Base-by-base conservation (phyloP, 208 protist genomes). In the Trypanosoma boissoni region DNA sequence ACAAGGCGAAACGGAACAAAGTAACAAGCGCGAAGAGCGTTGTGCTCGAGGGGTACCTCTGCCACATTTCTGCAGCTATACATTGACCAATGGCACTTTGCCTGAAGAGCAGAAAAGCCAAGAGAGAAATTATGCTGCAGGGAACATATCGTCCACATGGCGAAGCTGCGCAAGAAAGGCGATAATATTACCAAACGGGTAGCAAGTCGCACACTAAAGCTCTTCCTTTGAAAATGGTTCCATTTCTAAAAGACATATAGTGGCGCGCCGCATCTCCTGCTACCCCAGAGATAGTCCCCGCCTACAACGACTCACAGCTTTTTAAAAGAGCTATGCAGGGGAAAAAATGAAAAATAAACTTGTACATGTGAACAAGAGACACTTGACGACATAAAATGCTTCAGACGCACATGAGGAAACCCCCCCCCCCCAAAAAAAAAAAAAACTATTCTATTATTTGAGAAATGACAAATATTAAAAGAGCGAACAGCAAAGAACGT, bases 101-200 rank as follows among this genome's bases (percentile, higher is more conserved):
- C 64, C 1, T 46, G 39, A 9, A 70, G 24, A 3, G 43, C 21
- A 18, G 66, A 49, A 36, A 66, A 72, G 23, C 65, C 58, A 52
- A 66, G 53, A 16, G 20, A 39, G 29, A 72, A 58, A 26, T 60
- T 59, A n/a, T 66, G 58, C 18, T 66, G 57, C 24, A 72, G 48
- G 9, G 32, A 34, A 23, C 66, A 72, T 18, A 58, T 64, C 32
- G 66, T 14, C 39, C 43, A 53, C 32, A 72, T 58, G 4, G 66
- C 45, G 26, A 65, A 43, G 24, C 65, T 53, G 18, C 24, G 51
- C 1, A 49, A 31, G 34, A 64, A 31, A 24, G 66, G 27, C 24
- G 66, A 28, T 72, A 72, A 29, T 72, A 48, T 20, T 60, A 72
- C 12, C n/a, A n/a, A n/a, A n/a, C n/a, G n/a, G n/a, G 66, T 64